These are phyloP conservation scores for Vaccinium corymbosum DNA, from an alignment of 148 eudicot genomes.

Conservation along the genomic window DNA sequence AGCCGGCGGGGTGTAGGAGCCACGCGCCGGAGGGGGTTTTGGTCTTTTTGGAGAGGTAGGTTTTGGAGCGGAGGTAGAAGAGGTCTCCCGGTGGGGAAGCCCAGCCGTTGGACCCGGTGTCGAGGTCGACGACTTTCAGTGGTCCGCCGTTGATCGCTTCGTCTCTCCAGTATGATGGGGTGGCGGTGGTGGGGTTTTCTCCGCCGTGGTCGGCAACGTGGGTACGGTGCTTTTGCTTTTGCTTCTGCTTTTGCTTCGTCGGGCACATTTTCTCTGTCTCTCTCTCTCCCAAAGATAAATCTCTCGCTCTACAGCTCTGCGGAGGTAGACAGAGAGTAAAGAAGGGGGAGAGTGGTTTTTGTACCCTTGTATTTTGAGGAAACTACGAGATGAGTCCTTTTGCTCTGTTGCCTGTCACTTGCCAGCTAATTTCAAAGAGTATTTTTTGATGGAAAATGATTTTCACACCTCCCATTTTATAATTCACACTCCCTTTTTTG, in stretches of 20 bases:
- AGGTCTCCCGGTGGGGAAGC: slow-evolving; percentile 77
- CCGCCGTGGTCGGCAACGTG: slow-evolving; percentile 11
- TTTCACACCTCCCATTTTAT: no score
- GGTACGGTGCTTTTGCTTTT: slow-evolving; percentile 13
- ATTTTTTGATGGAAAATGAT: no score
- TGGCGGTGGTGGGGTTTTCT: neutral
- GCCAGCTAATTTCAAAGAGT: neutral
- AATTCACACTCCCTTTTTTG: no score
- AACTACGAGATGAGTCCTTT: neutral
- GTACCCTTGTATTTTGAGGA: neutral
- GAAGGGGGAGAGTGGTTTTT: neutral
- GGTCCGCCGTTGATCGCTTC: slow-evolving; percentile 64
- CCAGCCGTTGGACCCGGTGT: slow-evolving; percentile 76
- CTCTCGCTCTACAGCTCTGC: neutral
- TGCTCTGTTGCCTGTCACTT: neutral
- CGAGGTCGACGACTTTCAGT: slow-evolving; percentile 53
- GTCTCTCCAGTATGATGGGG: slow-evolving; percentile 43
- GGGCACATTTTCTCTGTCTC: slow-evolving; percentile 25
- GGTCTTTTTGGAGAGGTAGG: slow-evolving; percentile 48
- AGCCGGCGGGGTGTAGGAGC: slow-evolving; percentile 71
- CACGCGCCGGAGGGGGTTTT: slow-evolving; percentile 60
- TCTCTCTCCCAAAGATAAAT: neutral
- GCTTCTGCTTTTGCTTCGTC: slow-evolving; percentile 30
- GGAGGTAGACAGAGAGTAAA: neutral
- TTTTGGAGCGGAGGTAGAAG: slow-evolving; percentile 53